phyloP scores from a whole-genome alignment of 345 rosid species.

The Turnera subulata region DNA sequence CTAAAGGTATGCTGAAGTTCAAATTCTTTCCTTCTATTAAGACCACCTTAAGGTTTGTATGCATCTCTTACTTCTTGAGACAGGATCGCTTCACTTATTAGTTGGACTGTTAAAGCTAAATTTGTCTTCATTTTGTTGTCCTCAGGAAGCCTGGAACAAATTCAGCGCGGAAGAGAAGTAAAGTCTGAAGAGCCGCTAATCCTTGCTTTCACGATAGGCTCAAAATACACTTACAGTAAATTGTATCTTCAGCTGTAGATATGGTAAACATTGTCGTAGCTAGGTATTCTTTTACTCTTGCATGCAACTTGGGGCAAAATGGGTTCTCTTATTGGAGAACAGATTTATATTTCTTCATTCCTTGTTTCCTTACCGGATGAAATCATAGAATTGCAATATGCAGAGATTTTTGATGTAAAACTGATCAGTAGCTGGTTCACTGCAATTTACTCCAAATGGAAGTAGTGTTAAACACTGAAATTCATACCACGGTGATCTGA shows the following conservation, averaged over 20 bases:
- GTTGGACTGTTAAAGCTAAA: background rate
- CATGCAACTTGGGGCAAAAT: no score
- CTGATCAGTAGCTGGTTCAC: no score
- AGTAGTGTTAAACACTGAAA: background rate
- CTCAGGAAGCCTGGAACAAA: conserved; percentile 33
- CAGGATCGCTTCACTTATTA: background rate
- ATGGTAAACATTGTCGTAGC: no score
- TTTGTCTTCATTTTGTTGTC: background rate
- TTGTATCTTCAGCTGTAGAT: background rate
- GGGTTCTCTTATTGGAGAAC: no score
- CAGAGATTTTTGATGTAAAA: no score
- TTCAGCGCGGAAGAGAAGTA: conserved; percentile 24
- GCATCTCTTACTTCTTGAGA: no score
- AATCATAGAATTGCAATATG: no score
- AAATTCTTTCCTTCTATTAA: background rate
- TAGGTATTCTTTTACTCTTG: no score
- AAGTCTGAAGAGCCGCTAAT: background rate
- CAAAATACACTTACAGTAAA: background rate
- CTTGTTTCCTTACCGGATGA: no score
- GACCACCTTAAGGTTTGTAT: no score
- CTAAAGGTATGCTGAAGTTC: conserved; percentile 68
- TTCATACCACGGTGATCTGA: background rate
- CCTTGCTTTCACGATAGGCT: background rate
- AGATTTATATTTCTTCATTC: no score
- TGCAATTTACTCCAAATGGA: no score